Base-by-base conservation (phyloP, 2,329 filamentous ascomycete species). In the Pseudofabraea citricarpa region DNA sequence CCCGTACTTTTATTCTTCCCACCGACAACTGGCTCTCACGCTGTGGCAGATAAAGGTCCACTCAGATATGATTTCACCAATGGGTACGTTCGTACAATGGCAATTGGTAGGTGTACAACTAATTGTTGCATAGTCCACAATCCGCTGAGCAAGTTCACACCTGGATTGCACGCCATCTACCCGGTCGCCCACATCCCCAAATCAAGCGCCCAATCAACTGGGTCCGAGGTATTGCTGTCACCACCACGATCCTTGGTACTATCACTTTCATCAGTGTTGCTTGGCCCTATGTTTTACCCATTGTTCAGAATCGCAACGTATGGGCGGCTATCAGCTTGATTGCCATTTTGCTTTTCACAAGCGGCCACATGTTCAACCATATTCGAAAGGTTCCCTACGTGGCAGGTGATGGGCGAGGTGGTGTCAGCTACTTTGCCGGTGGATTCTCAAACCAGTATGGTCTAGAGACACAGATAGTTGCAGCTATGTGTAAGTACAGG, bases 331-430 rank as follows among this genome's bases (percentile, higher is more conserved):
- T 94, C 58, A 95, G 87, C 65, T 72, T 98, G 54, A 90, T 97
- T 58, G 75, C 83, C 12, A 90, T 98, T 50, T 77, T 98, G 32
- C 74, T 96, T 45, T 98, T 97, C 69, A 96, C 86, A 36, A 93
- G 87, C 56, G 94, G 93, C 29, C 90, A 97, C 68, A 98, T 98
- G 94, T 98, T 94, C 77, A 98, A 97, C 67, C 90, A 96, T 62
- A 98, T 98, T 61, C 81, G 94, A 56, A 91, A 93, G 64, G 88
- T 94, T 3, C 93, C 93, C 3, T 98, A 98, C 57, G 89, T 97
- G 23, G 75, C 82, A 32, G 87, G 85, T 32, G 83, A 97, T 62
- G 88, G 89, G 19, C 81, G 78, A 43, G 93, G 93, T 15, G 90
- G 90, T 5, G 79, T 98, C 49, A 87, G 70, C 60, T 97, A 97